Base-by-base conservation (phyloP, 768 basidiomycete genomes). In the Calocybe cyanea region DNA sequence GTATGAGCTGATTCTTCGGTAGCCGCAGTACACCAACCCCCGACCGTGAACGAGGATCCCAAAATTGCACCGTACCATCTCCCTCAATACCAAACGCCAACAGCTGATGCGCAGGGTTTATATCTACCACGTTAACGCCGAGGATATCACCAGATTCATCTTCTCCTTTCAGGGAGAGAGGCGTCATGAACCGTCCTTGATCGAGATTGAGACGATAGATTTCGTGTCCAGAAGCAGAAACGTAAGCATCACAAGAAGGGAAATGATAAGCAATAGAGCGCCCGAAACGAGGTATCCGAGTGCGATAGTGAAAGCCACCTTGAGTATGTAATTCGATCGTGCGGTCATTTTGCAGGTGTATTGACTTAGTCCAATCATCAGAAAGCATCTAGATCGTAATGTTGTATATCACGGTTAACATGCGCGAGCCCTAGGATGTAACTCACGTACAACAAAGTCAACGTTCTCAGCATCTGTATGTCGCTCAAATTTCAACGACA, bases 331-430 rank as follows among this genome's bases (percentile, higher is more conserved):
- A 72, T 58, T 93, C 91, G 45, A 99, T 64, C 4, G 90, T 89
- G n/a, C 96, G 84, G 70, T 97, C 93, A 40, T 86, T 85, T 75
- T 98, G 96, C 2, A 99, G 77, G 63, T 96, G 93, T 51, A 97
- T 76, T n/a, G 90, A 85, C 63, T 98, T 98, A 6, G 95, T 98
- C 95, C 95, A 98, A 72, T 98, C 95, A 59, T 94, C 89, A 1
- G 94, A 97, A 7, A 98, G 75, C 56, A 92, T 85, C 93, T 96
- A 65, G 6, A 49, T 30, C 34, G 31, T 7, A 9, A 40, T 24
- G 46, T 33, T 28, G 5, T 11, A 11, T 28, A 28, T 11, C 5
- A 5, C 25, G 5, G 5, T 11, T 5, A 28, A 11, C 11, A 28
- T 19, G 33, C 38, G 42, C 41, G 47, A 52, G 48, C 21, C 60